Base-by-base conservation (phyloP, 441 rosid genomes). In the Pelargonium fulgidum region DNA sequence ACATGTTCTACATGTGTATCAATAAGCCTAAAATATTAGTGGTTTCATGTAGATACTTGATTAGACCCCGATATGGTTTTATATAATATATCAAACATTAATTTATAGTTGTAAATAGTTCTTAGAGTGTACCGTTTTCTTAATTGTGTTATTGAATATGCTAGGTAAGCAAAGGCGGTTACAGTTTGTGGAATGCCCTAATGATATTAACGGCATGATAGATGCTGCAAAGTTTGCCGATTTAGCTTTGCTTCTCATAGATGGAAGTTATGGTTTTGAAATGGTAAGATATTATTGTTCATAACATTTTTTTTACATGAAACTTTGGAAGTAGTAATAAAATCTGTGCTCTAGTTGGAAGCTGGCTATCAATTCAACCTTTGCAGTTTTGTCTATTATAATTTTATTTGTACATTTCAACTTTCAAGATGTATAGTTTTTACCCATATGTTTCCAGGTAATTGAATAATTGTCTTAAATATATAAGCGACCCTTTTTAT, bases 201-300 rank as follows among this genome's bases (percentile, higher is more conserved):
- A 88, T 84, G 96, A 93, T 72, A 86, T 93, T 75, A 93, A 93
- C 78, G 94, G 93, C 73, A 93, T 93, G 98, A 81, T 93, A 52
- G 97, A 91, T 77, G 86, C 91, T 73, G 97, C 97, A 16, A 93
- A 93, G 80, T 77, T 78, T 80, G 96, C 97, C 76, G 97, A 93
- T 84, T 74, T 93, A 70, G 97, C 97, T 33, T 67, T 93, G 75
- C 93, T 93, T 68, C 83, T 93, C 67, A 82, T 86, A 66, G 96
- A 91, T 69, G 98, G 94, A 81, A 91, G 98, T 81, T 93, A 91
- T 58, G 98, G 98, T 48, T 93, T 93, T 77, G 98, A 91, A 85
- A 93, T 93, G 98, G 98, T 93, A 79, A 88, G 96, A 75, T 72
- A 39, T 62, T 19, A 19, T 69, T 48, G n/a, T 52, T 13, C 3